Evolutionary conservation across 1,284 basidiomycete species (phyloP), one percentile per base, ranked within the genome.

Genomic region (Clitocybe nebularis): DNA sequence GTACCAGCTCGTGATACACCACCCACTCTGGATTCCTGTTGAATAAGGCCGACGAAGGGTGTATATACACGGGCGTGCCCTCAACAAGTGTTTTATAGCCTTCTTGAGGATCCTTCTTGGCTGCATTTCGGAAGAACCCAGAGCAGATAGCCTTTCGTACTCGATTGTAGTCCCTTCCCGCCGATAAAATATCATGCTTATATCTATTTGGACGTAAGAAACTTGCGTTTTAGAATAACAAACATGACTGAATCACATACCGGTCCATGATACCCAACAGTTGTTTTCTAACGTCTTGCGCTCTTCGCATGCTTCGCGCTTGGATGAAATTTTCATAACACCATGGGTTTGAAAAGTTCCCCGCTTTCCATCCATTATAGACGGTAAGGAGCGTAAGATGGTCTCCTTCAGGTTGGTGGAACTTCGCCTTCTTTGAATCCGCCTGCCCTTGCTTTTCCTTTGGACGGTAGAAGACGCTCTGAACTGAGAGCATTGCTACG

Each of bases 371-470:
- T 5, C 91, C 95, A 53, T 99, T 99, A 70, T 98, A 99, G 2
- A 99, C 96, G 3, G 93, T 90, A 47, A 99, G 68, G 21, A 99
- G 68, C 4, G 95, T 99, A 35, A 99, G 70, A 59, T 99, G 89
- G 58, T 99, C 95, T 5, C 95, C 96, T 68, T 99, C 96, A 0
- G 95, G 92, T 61, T 98, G 90, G 64, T 95, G 93, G 68, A 95
- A 95, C 64, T 98, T 97, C 22, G 95, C 95, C 65, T 98, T 98
- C 72, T 98, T 98, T 17, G 93, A 93, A 64, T 99, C 95, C 0
- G 96, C 96, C 67, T 98, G 95, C 8, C 90, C 91, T 63, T 99
- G 95, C 67, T 98, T 98, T 67, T 99, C 95, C 66, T 98, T 97
- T 3, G 95, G 95, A 26, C 95, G 81, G 66, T 98, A 98, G 64